These are phyloP conservation scores for Aaosphaeria arxii DNA, from an alignment of 2,329 filamentous ascomycete species.

Conservation along the genomic window DNA sequence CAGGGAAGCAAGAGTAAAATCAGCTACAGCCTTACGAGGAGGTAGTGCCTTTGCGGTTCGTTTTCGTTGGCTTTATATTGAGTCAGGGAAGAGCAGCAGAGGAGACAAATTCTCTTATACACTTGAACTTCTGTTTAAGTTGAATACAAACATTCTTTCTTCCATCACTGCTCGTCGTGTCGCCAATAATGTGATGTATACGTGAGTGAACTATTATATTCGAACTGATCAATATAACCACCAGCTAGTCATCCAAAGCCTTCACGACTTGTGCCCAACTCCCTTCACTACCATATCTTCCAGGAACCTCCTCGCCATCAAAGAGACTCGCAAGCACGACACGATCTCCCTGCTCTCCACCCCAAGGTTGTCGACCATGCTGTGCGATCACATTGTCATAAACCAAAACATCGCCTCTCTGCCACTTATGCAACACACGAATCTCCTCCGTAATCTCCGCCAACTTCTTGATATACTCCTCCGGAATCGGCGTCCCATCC, in stretches of 20 bases:
- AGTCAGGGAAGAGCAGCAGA: too few species aligned
- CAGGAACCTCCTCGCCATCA: slow-evolving; percentile 45
- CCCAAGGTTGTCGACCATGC: slow-evolving; percentile 50
- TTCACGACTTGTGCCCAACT: slow-evolving; percentile 50
- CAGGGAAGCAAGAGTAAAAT: slow-evolving; percentile 39
- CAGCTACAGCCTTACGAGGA: not conserved
- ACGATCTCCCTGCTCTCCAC: slow-evolving; percentile 45
- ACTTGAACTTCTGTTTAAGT: too few species aligned
- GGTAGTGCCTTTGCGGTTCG: not conserved
- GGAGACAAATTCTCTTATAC: too few species aligned
- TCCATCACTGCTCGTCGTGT: too few species aligned
- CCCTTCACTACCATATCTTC: slow-evolving; percentile 41
- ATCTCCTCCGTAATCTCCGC: slow-evolving; percentile 49
- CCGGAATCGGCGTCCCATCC: slow-evolving; percentile 47
- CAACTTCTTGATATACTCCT: slow-evolving; percentile 43
- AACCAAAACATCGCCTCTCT: slow-evolving; percentile 48
- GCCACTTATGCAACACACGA: slow-evolving; percentile 48
- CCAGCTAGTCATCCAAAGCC: slow-evolving; percentile 17
- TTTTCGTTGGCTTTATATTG: not conserved
- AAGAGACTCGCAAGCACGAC: slow-evolving; percentile 49
- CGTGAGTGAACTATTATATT: too few species aligned
- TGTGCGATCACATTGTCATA: slow-evolving; percentile 51
- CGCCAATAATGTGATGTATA: too few species aligned
- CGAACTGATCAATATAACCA: too few species aligned
- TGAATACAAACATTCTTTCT: too few species aligned